Base-by-base conservation (phyloP, 73 alveolate genomes). In the Paramecium primaurelia region DNA sequence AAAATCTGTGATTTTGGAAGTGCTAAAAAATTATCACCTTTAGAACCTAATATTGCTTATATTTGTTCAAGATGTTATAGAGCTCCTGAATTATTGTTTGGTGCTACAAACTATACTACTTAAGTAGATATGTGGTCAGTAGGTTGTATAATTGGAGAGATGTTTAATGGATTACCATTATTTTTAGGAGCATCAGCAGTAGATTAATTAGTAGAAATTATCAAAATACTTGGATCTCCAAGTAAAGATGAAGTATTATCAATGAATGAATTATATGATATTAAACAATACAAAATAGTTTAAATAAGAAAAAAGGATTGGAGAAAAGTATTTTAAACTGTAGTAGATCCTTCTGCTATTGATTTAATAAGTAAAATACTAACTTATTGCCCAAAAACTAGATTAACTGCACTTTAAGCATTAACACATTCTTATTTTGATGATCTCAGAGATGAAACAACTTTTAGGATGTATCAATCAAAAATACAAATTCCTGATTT, bases 71-170 rank as follows among this genome's bases (percentile, higher is more conserved):
- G 99, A 45, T 94, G 91, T 45, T 97, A 96, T 89, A 75, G 99
- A 88, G 98, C 99, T 8, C 99, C 99, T 9, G 98, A 97, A 58
- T 60, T 96, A 9, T 83, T 96, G n/a, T 95, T 97, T 59, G 98
- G 98, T n/a, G 95, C 92, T n/a, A 92, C 88, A 0, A 28, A 59
- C 18, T 93, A 94, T 90, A 92, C 86, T 36, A 75, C 80, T 80
- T 95, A 88, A 30, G 89, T 91, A 44, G 98, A 96, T 92, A 92
- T 96, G 22, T 96, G 98, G 98, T 93, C 98, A 80, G 97, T 96
- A 68, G 99, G 99, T 36, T 97, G 99, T 86, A 99, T 97, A 14
- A 95, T 97, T 7, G 98, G 97, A 32, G 99, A 97, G 88, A 87
- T 96, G 95, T 93, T 97, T 44, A 92, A 91, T 45, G 98, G 98